Evolutionary conservation across 1,139 yeast species (phyloP).

Genomic region (Blastobotrys aristatus): DNA sequence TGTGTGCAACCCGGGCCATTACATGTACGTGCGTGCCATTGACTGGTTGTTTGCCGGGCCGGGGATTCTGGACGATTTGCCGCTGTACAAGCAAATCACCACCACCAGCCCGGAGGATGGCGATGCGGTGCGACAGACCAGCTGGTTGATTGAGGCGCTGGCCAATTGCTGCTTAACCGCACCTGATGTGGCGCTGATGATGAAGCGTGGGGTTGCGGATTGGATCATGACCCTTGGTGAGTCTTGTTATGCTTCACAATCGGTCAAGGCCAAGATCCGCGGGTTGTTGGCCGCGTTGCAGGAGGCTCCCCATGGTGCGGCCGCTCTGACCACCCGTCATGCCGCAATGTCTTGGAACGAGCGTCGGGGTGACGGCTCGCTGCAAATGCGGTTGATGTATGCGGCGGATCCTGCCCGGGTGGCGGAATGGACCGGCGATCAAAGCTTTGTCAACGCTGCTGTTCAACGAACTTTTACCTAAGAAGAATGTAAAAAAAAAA

Average conservation of each 20-base stretch:
- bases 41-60: conserved; percentile 44
- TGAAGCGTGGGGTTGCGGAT: conserved; percentile 55
- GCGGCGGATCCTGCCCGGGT: conserved; percentile 26
- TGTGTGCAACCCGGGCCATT: conserved; percentile 63
- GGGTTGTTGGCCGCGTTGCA: conserved; percentile 48
- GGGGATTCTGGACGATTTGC: conserved; percentile 53
- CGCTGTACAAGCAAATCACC: conserved; percentile 51
- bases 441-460: conserved; percentile 1
- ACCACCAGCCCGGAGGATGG: conserved; percentile 42
- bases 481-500: conserved; percentile 1
- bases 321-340: conserved; percentile 56
- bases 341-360: conserved; percentile 61
- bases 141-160: conserved; percentile 60
- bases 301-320: conserved; percentile 55
- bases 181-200: conserved; percentile 50
- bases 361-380: conserved; percentile 37
- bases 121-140: conserved; percentile 47
- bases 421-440: conserved; percentile 21
- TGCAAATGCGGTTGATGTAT: conserved; percentile 69
- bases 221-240: conserved; percentile 51
- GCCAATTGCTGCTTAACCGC: conserved; percentile 42
- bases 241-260: conserved; percentile 14
- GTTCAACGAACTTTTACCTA: conserved; percentile 9
- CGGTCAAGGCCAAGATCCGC: conserved; percentile 39
- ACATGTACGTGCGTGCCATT: conserved; percentile 61